These are phyloP conservation scores for Pythium brassicae DNA, from an alignment of 352 stramenopile species.

Conservation along the genomic window DNA sequence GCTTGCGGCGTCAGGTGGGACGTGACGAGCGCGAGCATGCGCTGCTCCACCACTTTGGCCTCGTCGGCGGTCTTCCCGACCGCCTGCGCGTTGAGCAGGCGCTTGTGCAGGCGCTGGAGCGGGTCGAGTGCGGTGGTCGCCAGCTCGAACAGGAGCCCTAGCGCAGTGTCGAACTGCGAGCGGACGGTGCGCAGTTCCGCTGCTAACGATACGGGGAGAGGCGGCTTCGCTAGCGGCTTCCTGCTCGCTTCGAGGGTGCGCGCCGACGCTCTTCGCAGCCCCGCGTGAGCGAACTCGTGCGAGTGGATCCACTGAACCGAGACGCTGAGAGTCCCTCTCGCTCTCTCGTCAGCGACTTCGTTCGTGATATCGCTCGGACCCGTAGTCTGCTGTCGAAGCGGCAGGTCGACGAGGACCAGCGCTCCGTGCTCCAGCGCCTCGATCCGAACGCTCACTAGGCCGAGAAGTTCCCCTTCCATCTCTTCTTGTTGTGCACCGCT, in stretches of 20 bases:
- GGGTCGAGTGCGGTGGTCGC: slow-evolving; percentile 35
- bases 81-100: slow-evolving; percentile 33
- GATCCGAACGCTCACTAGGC: slow-evolving; percentile 32
- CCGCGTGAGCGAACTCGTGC: not conserved
- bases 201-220: slow-evolving; percentile 16
- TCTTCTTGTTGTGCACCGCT: not conserved
- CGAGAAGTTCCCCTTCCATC: slow-evolving; percentile 38
- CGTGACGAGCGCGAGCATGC: slow-evolving; percentile 28
- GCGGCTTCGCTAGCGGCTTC: slow-evolving; percentile 17
- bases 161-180: slow-evolving; percentile 13
- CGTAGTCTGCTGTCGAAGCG: slow-evolving; percentile 8
- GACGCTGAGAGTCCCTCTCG: slow-evolving; percentile 38
- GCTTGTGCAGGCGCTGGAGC: slow-evolving; percentile 43
- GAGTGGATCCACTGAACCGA: slow-evolving; percentile 57
- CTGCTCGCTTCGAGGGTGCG: slow-evolving; percentile 12
- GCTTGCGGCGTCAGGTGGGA: slow-evolving; percentile 16
- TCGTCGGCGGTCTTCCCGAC: slow-evolving; percentile 61
- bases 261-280: not conserved
- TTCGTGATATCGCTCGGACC: not conserved
- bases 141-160: slow-evolving; percentile 23
- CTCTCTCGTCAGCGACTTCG: slow-evolving; percentile 20
- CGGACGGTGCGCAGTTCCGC: slow-evolving; percentile 18
- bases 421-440: slow-evolving; percentile 39
- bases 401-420: slow-evolving; percentile 33
- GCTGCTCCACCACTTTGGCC: slow-evolving; percentile 64